phyloP scores from a whole-genome alignment of 768 basidiomycete genomes.

The Pulveroboletus sp. region DNA sequence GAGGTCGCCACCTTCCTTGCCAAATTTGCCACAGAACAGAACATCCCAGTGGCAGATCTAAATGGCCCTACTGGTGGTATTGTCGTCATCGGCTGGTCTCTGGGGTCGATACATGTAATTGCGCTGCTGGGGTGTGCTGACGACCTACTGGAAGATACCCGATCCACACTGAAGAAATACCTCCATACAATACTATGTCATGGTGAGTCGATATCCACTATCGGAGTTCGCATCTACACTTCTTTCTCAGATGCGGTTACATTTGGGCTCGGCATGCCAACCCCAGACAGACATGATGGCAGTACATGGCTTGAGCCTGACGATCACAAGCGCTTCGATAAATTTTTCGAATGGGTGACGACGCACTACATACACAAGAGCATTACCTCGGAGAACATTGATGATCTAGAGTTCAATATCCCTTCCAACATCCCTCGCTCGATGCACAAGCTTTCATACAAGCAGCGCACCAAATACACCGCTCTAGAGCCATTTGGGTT shows the following conservation, averaged over 20 bases:
- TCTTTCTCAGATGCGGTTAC: slow-evolving; percentile 6
- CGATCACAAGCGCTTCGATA: slow-evolving; percentile 10
- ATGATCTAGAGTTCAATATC: slow-evolving; percentile 16
- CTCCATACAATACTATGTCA: slow-evolving; percentile 20
- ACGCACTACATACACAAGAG: slow-evolving; percentile 17
- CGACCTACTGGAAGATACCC: slow-evolving; percentile 2
- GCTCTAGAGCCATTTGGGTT: background rate
- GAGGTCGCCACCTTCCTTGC: slow-evolving; percentile 19
- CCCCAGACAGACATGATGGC: background rate
- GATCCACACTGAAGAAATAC: slow-evolving; percentile 11
- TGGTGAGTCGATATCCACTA: slow-evolving; percentile 10
- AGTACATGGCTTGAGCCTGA: background rate
- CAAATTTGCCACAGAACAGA: slow-evolving; percentile 12
- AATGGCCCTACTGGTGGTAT: slow-evolving; percentile 6
- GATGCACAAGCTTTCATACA: slow-evolving; percentile 10
- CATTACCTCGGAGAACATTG: slow-evolving; percentile 11
- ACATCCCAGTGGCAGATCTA: slow-evolving; percentile 13
- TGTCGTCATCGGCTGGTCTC: slow-evolving; percentile 20
- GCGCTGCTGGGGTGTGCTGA: slow-evolving; percentile 16
- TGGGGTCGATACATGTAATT: slow-evolving; percentile 10
- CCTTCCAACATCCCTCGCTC: slow-evolving; percentile 9
- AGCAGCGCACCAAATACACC: slow-evolving; percentile 13
- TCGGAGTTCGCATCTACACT: background rate
- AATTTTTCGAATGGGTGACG: slow-evolving; percentile 15
- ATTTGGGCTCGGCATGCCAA: slow-evolving; percentile 8